phyloP scores from a whole-genome alignment of 176 grass and related monocot species.

The Secale cereale region DNA sequence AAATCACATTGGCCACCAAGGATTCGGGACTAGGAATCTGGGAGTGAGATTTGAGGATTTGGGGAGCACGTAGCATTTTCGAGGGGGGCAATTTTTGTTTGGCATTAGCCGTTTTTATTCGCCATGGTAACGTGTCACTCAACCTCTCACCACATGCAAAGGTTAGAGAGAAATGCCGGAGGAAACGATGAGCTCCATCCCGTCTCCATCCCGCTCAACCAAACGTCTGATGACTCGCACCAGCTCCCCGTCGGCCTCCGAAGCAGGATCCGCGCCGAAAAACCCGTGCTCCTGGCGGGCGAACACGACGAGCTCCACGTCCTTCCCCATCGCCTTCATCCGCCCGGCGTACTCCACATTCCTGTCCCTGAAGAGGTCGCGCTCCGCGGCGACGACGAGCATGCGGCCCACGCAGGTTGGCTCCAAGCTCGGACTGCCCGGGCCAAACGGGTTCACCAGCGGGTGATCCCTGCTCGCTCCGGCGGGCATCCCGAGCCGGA shows the following conservation, averaged over 20 bases:
- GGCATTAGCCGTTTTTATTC: conserved; percentile 11
- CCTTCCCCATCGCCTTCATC: conserved; percentile 43
- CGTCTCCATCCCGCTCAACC: conserved; percentile 7
- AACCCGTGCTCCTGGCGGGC: conserved; percentile 36
- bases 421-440: conserved; percentile 13
- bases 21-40: too few relatives aligned
- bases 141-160: conserved; percentile 38
- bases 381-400: conserved; percentile 38
- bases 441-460: conserved; percentile 23
- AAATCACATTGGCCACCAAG: too few relatives aligned
- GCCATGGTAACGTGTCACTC: conserved; percentile 30
- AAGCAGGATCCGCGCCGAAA: conserved; percentile 32
- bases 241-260: conserved; percentile 30
- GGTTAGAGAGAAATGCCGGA: conserved; percentile 47
- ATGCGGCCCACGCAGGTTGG: conserved; percentile 12
- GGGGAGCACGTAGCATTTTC: too few relatives aligned
- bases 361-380: conserved; percentile 37
- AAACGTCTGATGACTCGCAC: conserved; percentile 40
- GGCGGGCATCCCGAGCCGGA: conserved; percentile 30
- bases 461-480: conserved; percentile 30
- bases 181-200: conserved; percentile 27
- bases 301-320: conserved; percentile 20
- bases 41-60: too few relatives aligned
- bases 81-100: too few relatives aligned
- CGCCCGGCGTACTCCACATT: conserved; percentile 35